Base-by-base conservation (phyloP, 1,284 basidiomycete species). In the Tetrapyrgos nigripes region DNA sequence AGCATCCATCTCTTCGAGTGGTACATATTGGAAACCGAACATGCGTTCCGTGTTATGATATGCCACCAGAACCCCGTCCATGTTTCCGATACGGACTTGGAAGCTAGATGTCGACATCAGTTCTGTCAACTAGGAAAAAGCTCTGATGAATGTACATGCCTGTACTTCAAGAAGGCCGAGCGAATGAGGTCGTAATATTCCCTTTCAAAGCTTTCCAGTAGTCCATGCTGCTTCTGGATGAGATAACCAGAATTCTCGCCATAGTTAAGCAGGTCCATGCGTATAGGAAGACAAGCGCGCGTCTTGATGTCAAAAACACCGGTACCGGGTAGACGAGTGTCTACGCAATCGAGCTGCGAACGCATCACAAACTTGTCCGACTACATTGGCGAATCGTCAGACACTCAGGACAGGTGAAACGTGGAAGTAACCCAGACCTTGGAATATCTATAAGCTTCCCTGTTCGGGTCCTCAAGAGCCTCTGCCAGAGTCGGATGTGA, bases 281-380 rank as follows among this genome's bases (percentile, higher is more conserved):
- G 88, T 50, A 98, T 89, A 1, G 94, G 88, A 33, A 94, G 76
- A 35, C 88, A 91, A 0, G 96, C 96, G 43, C 96, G 85, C 0
- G 97, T 98, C 76, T 99, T 99, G 73, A 99, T 89, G 70, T 99
- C 97, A 66, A 99, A 99, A 0, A 97, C 89, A 26, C 93, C 94
- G 0, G 88, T 89, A 1, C 95, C 94, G 1, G 96, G 96, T 19
- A 99, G 76, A 29, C 92, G 84, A 33, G 76, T 67, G 69, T 98
- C 93, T 1, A 87, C 76, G 67, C 95, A 96, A 72, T 99, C 97
- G 10, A 99, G 83, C 73, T 99, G 97, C 1, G 96, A 97, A 17
- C 97, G 92, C 91, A 98, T 94, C 48, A 98, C 80, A 62, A 98
- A 88, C 11, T 83, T 84, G 2, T 85, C 77, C 2, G 88, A 88